Conservation (phyloP, 352 stramenopile genomes). For the Phytophthora constricta region DNA sequence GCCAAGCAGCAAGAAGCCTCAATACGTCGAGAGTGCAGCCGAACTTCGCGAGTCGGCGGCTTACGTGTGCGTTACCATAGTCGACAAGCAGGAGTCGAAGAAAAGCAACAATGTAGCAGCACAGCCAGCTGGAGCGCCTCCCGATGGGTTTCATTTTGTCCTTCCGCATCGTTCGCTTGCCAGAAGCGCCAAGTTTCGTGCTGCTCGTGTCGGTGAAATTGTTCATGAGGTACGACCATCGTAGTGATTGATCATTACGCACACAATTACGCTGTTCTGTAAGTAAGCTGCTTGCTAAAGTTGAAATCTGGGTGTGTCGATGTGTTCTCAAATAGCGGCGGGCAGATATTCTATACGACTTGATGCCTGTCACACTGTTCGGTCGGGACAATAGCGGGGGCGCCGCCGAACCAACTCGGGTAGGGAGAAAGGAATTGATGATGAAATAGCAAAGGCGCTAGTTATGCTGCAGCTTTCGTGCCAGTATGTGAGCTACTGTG, state of each 20-base stretch:
- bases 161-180: constrained; percentile 29
- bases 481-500: constrained; percentile 65
- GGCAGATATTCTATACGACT: constrained; percentile 41
- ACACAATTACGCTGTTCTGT: too few species aligned
- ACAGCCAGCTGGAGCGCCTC: not conserved
- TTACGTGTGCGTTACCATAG: constrained; percentile 24
- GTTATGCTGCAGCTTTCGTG: constrained; percentile 66
- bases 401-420: not conserved
- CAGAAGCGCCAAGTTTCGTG: constrained; percentile 28
- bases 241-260: too few species aligned
- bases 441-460: constrained; percentile 33
- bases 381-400: not conserved
- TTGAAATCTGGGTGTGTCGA: too few species aligned
- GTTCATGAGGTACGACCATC: constrained; percentile 51
- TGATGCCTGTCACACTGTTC: constrained; percentile 50
- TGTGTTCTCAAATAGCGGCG: constrained; percentile 24
- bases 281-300: too few species aligned
- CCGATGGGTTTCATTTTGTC: constrained; percentile 36
- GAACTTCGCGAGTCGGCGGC: constrained; percentile 12
- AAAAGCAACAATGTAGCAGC: too few species aligned
- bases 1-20: not conserved
- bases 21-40: constrained; percentile 5
- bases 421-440: not conserved
- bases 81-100: not conserved
- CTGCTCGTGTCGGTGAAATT: constrained; percentile 42